Base-by-base conservation (phyloP, 2,329 filamentous ascomycete genomes). In the Mollisiaceae sp. region DNA sequence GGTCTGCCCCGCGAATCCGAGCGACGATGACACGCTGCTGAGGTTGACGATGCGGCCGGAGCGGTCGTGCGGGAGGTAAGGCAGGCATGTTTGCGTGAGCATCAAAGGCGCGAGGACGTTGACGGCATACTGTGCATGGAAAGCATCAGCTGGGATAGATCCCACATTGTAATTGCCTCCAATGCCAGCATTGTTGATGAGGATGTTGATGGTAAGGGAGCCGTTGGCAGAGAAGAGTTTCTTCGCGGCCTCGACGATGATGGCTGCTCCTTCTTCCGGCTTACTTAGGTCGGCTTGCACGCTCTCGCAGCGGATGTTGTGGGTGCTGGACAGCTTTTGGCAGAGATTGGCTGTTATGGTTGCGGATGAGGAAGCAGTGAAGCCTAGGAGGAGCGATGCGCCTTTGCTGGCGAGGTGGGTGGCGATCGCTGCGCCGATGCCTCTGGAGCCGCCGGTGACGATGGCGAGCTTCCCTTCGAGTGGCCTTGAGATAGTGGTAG, bases 161-260 rank as follows among this genome's bases (percentile, higher is more conserved):
- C 90, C 85, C 59, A 86, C 83, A 24, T 91, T 79, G 38, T 81
- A 85, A 79, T 94, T 94, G 45, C 85, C 79, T 38, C 86, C 81
- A 8, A 88, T 80, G 62, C 91, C 93, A 32, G 93, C 93, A 77
- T 96, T 96, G 84, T 96, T 95, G 81, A 97, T 81, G 62, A 96
- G 81, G 67, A 96, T 91, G 79, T 96, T 91, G 73, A 97, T 84
- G 72, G 89, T 86, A 75, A 92, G 85, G 71, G 59, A 69, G 63
- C 78, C 2, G 35, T 15, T 36, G 6, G 27, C 3, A 36, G 83
- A 14, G 14, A 91, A 88, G 73, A 87, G 81, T 68, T 86, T 81
- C 70, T 85, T 82, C 3, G 86, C 83, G 0, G 83, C 82, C 22
- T 81, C 78, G 70, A 93, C 77, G 61, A 92, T 82, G 41, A 83